Base-by-base conservation (phyloP, 2,329 filamentous ascomycete species). In the Laburnicola sp. region DNA sequence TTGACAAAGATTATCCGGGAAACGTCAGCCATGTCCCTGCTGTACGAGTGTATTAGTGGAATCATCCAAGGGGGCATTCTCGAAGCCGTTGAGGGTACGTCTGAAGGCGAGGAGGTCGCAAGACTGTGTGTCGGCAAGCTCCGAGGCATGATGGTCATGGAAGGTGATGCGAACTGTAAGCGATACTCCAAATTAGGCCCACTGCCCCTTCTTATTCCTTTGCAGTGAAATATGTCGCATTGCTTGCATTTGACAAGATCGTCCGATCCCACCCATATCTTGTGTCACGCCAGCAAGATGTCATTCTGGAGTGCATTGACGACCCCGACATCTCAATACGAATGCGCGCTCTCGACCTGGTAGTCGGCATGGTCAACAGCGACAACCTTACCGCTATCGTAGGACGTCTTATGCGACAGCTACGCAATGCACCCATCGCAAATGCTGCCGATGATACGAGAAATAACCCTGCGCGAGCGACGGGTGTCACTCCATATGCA, bases 11-110 rank as follows among this genome's bases (percentile, higher is more conserved):
- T 99, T 41, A 97, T 99, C 58, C 87, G 90, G 62, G 96, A 92
- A 0, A 99, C 94, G 0, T 88, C 89, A 4, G 94, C 94, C 26
- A 97, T 97, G 94, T 97, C 94, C n/a, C 76, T 99, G 26, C 77
- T 97, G 4, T 99, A 99, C 64, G 94, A 99, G 74, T 99, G 94
- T 69, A 97, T 99, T 74, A 97, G 96, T 71, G 94, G 94, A 23
- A 96, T 99, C 56, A 96, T 99, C 52, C 92, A 97, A 70, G 94
- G 94, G 26, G 94, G 94, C 0, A 96, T 99, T 50, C 78, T 99
- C 43, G 89, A 91, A 28, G 89, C 87, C 38, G 85, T 86, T 26
- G 90, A 92, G 58, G 89, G 90, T 46, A 84, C 86, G 21, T 81
- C 86, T 30, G 92, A 93, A 48, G 88, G 89, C 34, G 92, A 97